Percentiles rank a stretch among this genome's conserved stretches.
Evolutionary conservation across 2,329 filamentous ascomycete species (phyloP).

Genomic region (Clarireedia homoeocarpa): DNA sequence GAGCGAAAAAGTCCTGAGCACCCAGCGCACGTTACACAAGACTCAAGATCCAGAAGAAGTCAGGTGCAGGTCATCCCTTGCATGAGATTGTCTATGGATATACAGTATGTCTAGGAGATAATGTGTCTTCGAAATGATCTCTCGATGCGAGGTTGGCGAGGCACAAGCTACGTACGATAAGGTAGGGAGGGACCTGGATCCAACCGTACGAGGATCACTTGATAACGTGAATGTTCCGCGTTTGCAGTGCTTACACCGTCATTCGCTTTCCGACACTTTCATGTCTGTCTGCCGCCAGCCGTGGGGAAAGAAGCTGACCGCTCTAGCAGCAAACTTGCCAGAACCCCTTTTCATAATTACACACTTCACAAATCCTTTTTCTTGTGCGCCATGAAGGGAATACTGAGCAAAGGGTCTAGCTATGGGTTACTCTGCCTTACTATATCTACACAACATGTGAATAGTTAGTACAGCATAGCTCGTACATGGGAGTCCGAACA

Average conservation of each 20-base stretch:
- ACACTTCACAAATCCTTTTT: neutral
- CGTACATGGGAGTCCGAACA: no score
- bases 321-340: neutral
- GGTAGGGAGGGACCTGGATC: neutral
- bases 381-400: no score
- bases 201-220: neutral
- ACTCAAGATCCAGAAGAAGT: no score
- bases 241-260: neutral
- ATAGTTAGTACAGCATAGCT: no score
- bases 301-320: conserved; percentile 3
- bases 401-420: neutral
- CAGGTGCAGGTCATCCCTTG: no score
- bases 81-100: no score
- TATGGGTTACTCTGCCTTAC: no score
- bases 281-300: neutral
- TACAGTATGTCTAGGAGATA: no score
- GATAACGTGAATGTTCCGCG: conserved; percentile 6
- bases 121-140: neutral
- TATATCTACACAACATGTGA: neutral
- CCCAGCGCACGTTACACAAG: no score
- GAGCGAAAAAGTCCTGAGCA: no score
- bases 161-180: neutral
- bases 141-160: neutral
- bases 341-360: neutral
- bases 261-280: neutral